phyloP scores from a whole-genome alignment of 768 basidiomycete species.

The Coprinopsis sp. region DNA sequence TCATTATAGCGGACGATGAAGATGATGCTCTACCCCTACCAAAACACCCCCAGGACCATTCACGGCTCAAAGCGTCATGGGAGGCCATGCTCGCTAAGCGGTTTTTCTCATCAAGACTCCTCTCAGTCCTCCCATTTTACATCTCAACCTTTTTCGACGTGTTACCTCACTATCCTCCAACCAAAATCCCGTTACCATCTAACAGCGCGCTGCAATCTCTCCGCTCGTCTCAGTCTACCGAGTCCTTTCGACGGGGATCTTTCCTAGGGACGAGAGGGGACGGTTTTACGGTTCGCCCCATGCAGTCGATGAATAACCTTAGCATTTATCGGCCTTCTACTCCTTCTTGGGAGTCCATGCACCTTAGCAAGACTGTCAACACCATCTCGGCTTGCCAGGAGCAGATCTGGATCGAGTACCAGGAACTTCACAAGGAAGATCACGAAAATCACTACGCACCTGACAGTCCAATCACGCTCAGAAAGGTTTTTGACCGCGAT shows the following conservation, averaged over 20 bases:
- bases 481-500: slow-evolving; percentile 59
- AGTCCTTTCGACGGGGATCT: slow-evolving; percentile 23
- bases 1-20: not conserved
- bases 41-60: slow-evolving; percentile 56
- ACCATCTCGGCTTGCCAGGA: slow-evolving; percentile 63
- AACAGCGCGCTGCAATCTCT: slow-evolving; percentile 28
- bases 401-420: slow-evolving; percentile 63
- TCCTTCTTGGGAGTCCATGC: slow-evolving; percentile 62
- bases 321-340: slow-evolving; percentile 4
- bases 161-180: slow-evolving; percentile 40
- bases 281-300: slow-evolving; percentile 8
- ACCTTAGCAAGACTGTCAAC: slow-evolving; percentile 55
- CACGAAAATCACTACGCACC: slow-evolving; percentile 12
- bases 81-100: slow-evolving; percentile 57
- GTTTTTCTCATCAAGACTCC: slow-evolving; percentile 50
- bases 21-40: not conserved
- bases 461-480: slow-evolving; percentile 25
- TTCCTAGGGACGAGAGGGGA: slow-evolving; percentile 15
- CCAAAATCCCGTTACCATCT: slow-evolving; percentile 52
- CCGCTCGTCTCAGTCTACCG: slow-evolving; percentile 24
- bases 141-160: slow-evolving; percentile 57
- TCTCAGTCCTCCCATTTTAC: slow-evolving; percentile 64
- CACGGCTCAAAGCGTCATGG: slow-evolving; percentile 59
- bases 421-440: slow-evolving; percentile 39
- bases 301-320: slow-evolving; percentile 8